These are phyloP conservation scores for Neopestalotiopsis rosae DNA, from an alignment of 2,329 filamentous ascomycete species.

Conservation along the genomic window DNA sequence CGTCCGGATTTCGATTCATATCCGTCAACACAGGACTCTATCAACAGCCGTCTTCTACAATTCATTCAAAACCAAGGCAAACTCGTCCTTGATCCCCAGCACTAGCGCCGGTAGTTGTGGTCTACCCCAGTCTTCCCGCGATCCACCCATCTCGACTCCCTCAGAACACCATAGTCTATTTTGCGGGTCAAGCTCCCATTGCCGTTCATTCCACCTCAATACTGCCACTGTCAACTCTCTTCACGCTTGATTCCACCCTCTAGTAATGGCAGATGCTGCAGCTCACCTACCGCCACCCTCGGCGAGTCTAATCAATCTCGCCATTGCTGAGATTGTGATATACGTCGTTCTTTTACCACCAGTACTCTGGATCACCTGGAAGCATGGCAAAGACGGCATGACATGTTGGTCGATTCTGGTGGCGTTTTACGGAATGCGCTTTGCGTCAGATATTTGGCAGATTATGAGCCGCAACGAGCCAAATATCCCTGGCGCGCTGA, in stretches of 20 bases:
- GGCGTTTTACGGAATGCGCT: constrained; percentile 5
- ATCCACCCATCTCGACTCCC: background rate
- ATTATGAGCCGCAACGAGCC: constrained; percentile 7
- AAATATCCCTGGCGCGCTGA: background rate
- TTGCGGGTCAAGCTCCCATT: background rate
- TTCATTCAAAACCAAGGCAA: background rate
- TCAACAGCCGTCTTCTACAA: background rate
- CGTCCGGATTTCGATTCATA: background rate
- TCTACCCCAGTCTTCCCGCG: background rate
- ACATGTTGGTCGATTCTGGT: constrained; percentile 4
- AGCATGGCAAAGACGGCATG: constrained; percentile 13
- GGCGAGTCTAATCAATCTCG: constrained; percentile 11
- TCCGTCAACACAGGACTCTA: background rate
- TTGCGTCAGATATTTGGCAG: constrained; percentile 12
- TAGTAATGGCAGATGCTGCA: constrained; percentile 1
- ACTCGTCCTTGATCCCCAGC: background rate
- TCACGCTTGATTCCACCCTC: background rate
- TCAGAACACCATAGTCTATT: background rate
- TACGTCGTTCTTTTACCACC: constrained; percentile 3
- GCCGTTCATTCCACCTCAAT: background rate
- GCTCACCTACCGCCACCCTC: constrained; percentile 2
- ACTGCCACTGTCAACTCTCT: background rate
- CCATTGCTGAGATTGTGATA: constrained; percentile 8
- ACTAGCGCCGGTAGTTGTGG: constrained; percentile 7
- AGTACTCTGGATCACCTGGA: constrained; percentile 10